Base-by-base conservation (phyloP, 2,329 filamentous ascomycete genomes). In the Fusarium stilboides region DNA sequence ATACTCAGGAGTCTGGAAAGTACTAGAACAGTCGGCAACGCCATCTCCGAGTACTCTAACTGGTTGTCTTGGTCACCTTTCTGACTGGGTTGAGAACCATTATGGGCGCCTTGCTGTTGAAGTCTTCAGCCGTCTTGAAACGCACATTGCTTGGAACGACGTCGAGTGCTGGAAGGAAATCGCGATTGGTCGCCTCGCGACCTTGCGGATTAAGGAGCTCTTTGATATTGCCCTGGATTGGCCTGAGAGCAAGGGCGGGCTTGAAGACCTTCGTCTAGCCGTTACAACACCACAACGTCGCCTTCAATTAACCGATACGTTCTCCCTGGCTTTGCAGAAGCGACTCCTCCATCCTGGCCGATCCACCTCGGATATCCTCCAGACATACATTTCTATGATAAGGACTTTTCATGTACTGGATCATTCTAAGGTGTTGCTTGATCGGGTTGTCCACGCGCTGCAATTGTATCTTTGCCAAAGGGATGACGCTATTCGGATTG, bases 171-270 rank as follows among this genome's bases (percentile, higher is more conserved):
- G 91, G 87, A 91, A 91, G 75, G 88, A 91, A 40, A 89, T 91
- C 72, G 91, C 90, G 17, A 78, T 93, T 44, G 87, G 87, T 4
- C 87, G 90, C 44, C 84, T 95, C 17, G 92, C 92, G 4, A 85
- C 87, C 19, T 82, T 92, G 47, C 87, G 93, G 43, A 92, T 91
- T 45, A 84, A 86, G 9, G 89, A 94, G 74, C 82, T 96, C 12
- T 95, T 94, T 73, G 91, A 94, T 74, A 94, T 95, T 74, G 89
- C 94, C 45, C 85, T 92, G 59, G 84, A 87, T 58, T 96, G 92
- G 92, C 91, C 92, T 6, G 80, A 85, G 36, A 93, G 91, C 69
- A 84, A 86, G 56, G 90, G 90, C 4, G 93, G 91, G 1, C 85
- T 96, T 4, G 87, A 93, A 31, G 93, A 96, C 75, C 86, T 95